Base-by-base conservation (phyloP, 495 filamentous ascomycete genomes). In the Daldinia childiae region DNA sequence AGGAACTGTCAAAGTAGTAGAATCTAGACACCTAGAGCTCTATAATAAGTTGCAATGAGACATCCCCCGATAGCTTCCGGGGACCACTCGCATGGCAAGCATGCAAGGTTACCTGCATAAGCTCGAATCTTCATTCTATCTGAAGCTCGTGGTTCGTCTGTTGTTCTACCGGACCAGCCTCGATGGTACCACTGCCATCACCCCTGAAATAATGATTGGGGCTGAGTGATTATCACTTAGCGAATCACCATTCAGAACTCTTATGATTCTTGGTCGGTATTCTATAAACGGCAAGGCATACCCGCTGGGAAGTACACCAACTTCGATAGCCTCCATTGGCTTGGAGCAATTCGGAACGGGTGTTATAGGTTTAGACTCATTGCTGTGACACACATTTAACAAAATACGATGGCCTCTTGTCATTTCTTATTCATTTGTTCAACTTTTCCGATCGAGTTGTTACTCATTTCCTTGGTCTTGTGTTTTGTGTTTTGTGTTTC, bases 241-340 rank as follows among this genome's bases (percentile, higher is more conserved):
- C 80, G 76, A 82, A 82, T 82, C 70, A 72, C 62, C 74, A 48
- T 24, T 26, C 73, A 59, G 34, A 74, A 26, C 32, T 52, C 67
- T 72, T 63, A 65, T 62, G 66, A 73, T 78, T 68, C 59, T 66
- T 58, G 51, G 38, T 75, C 74, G 64, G 65, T 62, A 56, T 74
- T 76, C 77, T 80, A 54, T 66, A 75, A 68, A 72, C 75, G 77
- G 78, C 79, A 82, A 82, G 80, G 81, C 78, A 82, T 78, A 79
- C 77, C 80, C 79, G 80, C 74, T 60, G 71, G 19, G 32, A 61
- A 73, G 17, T 52, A 66, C 65, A 63, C 71, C 62, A 68, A 8
- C 56, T 56, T 62, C 45, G 65, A 73, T 73, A 65, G 56, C 66
- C 52, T 69, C 71, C 48, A 62, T 69, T 69, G 48, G 71, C 48